These are phyloP conservation scores for Skeletonema marinoi DNA, from an alignment of 108 stramenopile species.

Conservation along the genomic window DNA sequence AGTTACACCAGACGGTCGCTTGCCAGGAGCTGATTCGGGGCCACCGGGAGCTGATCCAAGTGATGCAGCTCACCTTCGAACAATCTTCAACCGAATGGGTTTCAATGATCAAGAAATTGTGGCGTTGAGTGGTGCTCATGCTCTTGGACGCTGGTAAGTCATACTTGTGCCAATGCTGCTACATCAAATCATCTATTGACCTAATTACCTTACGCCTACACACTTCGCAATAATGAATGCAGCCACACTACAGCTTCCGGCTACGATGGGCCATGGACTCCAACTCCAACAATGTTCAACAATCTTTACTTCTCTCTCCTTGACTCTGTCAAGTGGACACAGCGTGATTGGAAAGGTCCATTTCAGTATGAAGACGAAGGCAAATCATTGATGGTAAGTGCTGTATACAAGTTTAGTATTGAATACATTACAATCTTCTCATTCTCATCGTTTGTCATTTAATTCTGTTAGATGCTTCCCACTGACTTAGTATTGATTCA, in stretches of 20 bases:
- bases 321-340: constrained; percentile 59
- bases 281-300: constrained; percentile 74
- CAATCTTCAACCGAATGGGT: constrained; percentile 93
- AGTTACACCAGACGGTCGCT: constrained; percentile 76
- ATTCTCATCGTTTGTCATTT: too few species aligned
- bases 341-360: constrained; percentile 66
- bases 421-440: too few species aligned
- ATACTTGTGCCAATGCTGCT: background rate
- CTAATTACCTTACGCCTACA: background rate
- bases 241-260: constrained; percentile 79
- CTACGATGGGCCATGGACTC: constrained; percentile 87
- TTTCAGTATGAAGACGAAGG: constrained; percentile 75
- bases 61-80: constrained; percentile 73
- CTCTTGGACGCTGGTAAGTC: constrained; percentile 69
- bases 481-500: constrained; percentile 74
- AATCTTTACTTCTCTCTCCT: constrained; percentile 81
- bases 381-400: constrained; percentile 59
- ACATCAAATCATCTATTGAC: too few species aligned
- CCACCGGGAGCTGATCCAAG: constrained; percentile 51
- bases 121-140: constrained; percentile 88
- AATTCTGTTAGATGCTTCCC: constrained; percentile 53
- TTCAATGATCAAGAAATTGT: constrained; percentile 89
- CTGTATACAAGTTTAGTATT: too few species aligned
- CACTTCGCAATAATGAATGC: background rate
- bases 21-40: constrained; percentile 86